phyloP scores from a whole-genome alignment of 2,329 filamentous ascomycete species.

The Colletotrichum chrysophilum region DNA sequence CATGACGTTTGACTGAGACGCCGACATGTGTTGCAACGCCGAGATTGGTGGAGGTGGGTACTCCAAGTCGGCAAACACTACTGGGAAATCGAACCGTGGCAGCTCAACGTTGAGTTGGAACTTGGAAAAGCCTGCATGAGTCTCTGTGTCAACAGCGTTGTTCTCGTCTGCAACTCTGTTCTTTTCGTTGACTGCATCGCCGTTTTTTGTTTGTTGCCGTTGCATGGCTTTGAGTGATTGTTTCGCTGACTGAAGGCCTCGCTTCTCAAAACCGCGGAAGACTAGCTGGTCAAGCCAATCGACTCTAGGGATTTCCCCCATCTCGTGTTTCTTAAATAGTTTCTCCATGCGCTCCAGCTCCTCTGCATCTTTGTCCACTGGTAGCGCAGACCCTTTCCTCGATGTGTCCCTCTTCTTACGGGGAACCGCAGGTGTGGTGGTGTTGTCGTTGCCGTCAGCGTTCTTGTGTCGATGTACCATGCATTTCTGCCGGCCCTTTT shows the following conservation, averaged over 20 bases:
- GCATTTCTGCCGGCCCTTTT: conserved; percentile 93
- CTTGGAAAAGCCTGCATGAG: conserved; percentile 54
- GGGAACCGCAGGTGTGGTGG: conserved; percentile 76
- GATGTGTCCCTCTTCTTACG: conserved; percentile 55
- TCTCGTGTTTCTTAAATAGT: conserved; percentile 96
- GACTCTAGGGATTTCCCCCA: conserved; percentile 91
- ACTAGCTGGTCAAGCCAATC: conserved; percentile 97
- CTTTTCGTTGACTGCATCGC: conserved; percentile 41
- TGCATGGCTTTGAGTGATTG: conserved; percentile 66
- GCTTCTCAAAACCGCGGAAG: conserved; percentile 87
- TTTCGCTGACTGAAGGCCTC: conserved; percentile 68
- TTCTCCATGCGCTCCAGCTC: conserved; percentile 90
- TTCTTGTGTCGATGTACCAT: conserved; percentile 79
- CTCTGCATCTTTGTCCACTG: conserved; percentile 73
- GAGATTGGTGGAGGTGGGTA: conserved; percentile 87
- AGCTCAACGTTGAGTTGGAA: conserved; percentile 92
- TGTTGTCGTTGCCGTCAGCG: conserved; percentile 84
- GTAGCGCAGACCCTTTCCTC: conserved; percentile 52
- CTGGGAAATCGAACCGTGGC: conserved; percentile 91
- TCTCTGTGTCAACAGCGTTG: conserved; percentile 44
- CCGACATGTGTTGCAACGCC: conserved; percentile 67
- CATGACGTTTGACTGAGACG: conserved; percentile 71
- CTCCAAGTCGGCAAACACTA: conserved; percentile 94
- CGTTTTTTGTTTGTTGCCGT: conserved; percentile 46
- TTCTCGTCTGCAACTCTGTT: conserved; percentile 27